phyloP scores from a whole-genome alignment of 2,329 filamentous ascomycete genomes.

The Sclerotinia sclerotiorum region DNA sequence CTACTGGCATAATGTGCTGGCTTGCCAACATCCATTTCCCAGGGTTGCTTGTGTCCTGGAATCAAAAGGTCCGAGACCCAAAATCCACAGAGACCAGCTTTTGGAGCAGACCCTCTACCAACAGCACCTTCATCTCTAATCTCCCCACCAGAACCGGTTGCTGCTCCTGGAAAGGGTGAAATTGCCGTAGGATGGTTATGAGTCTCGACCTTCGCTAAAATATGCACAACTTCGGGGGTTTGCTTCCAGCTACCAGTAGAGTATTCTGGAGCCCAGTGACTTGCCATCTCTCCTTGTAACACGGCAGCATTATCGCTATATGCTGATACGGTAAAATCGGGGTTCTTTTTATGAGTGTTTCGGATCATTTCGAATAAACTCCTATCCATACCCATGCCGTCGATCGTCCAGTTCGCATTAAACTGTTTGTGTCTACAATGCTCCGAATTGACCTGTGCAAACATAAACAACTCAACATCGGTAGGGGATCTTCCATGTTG shows the following conservation, averaged over 20 bases:
- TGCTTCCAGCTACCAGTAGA: conserved; percentile 84
- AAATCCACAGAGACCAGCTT: conserved; percentile 88
- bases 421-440: conserved; percentile 83
- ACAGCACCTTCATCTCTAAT: conserved; percentile 95
- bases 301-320: conserved; percentile 99
- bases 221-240: conserved; percentile 81
- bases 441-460: conserved; percentile 98
- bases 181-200: conserved; percentile 98
- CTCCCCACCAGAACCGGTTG: conserved; percentile 92
- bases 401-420: conserved; percentile 95
- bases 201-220: conserved; percentile 92
- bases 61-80: conserved; percentile 94
- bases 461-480: conserved; percentile 98
- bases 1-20: conserved; percentile 91
- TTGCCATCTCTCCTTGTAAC: conserved; percentile 67
- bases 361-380: conserved; percentile 95
- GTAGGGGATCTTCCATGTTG: conserved; percentile 59
- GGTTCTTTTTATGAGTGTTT: conserved; percentile 84
- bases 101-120: conserved; percentile 86
- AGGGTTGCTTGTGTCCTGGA: conserved; percentile 76
- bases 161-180: conserved; percentile 87
- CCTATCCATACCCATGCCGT: conserved; percentile 74
- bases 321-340: conserved; percentile 83
- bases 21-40: conserved; percentile 89
- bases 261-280: conserved; percentile 85